These are phyloP conservation scores for Bidens hawaiensis DNA, from an alignment of 140 eudicot genomes.

Conservation along the genomic window DNA sequence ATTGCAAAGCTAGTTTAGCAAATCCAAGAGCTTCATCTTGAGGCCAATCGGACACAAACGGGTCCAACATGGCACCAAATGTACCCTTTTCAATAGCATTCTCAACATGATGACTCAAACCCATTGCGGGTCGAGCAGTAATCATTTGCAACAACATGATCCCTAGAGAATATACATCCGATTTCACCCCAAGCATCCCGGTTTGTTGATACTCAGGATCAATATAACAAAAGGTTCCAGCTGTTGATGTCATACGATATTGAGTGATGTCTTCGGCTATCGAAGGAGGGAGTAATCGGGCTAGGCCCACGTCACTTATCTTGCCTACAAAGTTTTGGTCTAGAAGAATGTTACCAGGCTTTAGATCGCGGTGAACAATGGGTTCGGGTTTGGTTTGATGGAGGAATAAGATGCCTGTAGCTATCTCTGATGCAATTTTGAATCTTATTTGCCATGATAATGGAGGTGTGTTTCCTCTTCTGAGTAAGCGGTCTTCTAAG, in stretches of 20 bases:
- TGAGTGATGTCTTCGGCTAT: slow-evolving; percentile 40
- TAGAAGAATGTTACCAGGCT: slow-evolving; percentile 63
- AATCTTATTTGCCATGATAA: slow-evolving; percentile 52
- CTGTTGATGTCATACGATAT: slow-evolving; percentile 51
- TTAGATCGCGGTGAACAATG: slow-evolving; percentile 58
- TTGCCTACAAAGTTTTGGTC: slow-evolving; percentile 48
- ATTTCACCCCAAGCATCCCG: slow-evolving; percentile 58
- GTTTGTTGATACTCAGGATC: slow-evolving; percentile 67
- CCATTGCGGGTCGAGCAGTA: slow-evolving; percentile 53
- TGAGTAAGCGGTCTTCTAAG: slow-evolving; percentile 49
- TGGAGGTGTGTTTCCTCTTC: slow-evolving; percentile 38
- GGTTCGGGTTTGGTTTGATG: slow-evolving; percentile 69
- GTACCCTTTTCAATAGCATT: slow-evolving; percentile 39
- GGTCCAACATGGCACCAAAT: slow-evolving; percentile 39
- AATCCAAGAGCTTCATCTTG: slow-evolving; percentile 38
- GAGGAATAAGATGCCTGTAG: slow-evolving; percentile 50
- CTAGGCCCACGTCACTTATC: slow-evolving; percentile 54
- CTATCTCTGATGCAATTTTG: slow-evolving; percentile 54
- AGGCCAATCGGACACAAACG: slow-evolving; percentile 45
- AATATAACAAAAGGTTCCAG: slow-evolving; percentile 59
- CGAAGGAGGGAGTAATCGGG: slow-evolving; percentile 50
- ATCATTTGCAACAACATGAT: slow-evolving; percentile 48
- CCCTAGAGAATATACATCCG: slow-evolving; percentile 57
- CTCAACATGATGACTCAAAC: slow-evolving; percentile 39
- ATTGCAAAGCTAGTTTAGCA: slow-evolving; percentile 40